phyloP scores from a whole-genome alignment of 306 rosid genomes.

The Herpetospermum pedunculosum region DNA sequence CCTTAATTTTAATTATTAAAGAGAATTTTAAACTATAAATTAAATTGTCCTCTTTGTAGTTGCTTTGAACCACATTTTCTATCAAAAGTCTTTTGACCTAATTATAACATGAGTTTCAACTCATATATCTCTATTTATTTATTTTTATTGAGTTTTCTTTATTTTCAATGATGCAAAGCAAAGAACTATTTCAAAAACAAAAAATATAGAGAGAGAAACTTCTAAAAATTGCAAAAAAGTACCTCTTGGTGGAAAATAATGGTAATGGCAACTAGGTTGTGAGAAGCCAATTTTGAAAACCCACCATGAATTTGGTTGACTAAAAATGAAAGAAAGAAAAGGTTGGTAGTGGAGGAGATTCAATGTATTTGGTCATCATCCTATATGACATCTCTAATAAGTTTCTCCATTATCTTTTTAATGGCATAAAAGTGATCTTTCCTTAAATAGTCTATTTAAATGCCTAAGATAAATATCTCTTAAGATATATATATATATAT shows the following conservation, averaged over 20 bases:
- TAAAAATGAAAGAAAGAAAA: background rate
- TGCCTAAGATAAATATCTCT: too few species aligned
- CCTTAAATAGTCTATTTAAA: background rate
- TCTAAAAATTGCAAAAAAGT: background rate
- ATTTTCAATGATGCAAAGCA: background rate
- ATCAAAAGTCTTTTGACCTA: background rate
- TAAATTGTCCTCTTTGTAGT: background rate
- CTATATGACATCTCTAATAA: background rate
- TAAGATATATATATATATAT: background rate
- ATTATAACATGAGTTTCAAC: background rate
- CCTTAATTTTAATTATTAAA: too few species aligned
- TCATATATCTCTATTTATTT: background rate
- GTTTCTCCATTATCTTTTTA: background rate
- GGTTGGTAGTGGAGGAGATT: background rate
- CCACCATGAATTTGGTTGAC: constrained; percentile 3
- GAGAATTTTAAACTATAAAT: background rate
- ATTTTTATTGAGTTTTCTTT: background rate
- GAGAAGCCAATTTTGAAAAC: background rate
- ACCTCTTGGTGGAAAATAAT: background rate
- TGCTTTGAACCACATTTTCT: background rate
- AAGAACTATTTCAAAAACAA: background rate
- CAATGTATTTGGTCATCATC: constrained; percentile 2
- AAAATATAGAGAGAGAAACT: background rate
- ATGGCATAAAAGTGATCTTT: background rate
- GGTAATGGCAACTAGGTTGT: background rate